phyloP scores from a whole-genome alignment of 805 yeast species.

The Yamadazyma insecticola region DNA sequence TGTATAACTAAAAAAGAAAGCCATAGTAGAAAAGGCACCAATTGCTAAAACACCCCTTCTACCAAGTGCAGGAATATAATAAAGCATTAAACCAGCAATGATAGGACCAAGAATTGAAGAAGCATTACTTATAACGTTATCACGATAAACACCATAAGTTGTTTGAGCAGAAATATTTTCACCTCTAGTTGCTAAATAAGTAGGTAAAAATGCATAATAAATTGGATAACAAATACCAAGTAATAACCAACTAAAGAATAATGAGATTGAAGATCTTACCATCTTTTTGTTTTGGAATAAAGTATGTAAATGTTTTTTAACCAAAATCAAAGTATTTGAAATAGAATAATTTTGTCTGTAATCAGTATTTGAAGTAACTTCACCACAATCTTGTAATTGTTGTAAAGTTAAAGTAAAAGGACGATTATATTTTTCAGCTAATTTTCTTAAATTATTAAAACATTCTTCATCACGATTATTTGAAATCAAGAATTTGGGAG shows the following conservation, averaged over 20 bases:
- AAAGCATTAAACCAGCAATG: constrained; percentile 40
- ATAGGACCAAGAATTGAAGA: constrained; percentile 51
- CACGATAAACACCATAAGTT: constrained; percentile 40
- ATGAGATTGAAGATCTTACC: constrained; percentile 35
- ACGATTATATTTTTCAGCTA: constrained; percentile 46
- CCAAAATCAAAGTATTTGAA: constrained; percentile 16
- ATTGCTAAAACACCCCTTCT: constrained; percentile 53
- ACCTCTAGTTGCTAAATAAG: constrained; percentile 49
- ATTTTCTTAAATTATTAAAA: constrained; percentile 31
- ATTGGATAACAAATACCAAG: constrained; percentile 54
- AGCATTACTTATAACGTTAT: constrained; percentile 43
- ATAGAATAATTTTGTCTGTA: constrained; percentile 17
- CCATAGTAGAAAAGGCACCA: constrained; percentile 52
- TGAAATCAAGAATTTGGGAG: constrained; percentile 54
- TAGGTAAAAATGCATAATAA: constrained; percentile 50
- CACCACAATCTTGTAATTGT: constrained; percentile 43
- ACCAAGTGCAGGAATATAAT: constrained; percentile 34
- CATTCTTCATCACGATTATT: constrained; percentile 52
- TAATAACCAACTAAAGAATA: constrained; percentile 47
- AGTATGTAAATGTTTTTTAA: constrained; percentile 33
- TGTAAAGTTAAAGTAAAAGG: constrained; percentile 42
- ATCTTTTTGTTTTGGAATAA: constrained; percentile 42
- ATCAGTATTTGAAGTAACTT: constrained; percentile 16
- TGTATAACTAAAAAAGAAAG: constrained; percentile 59
- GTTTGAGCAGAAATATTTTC: constrained; percentile 39